phyloP scores from a whole-genome alignment of 2,329 filamentous ascomycete genomes.

The Parascedosporium putredinis region DNA sequence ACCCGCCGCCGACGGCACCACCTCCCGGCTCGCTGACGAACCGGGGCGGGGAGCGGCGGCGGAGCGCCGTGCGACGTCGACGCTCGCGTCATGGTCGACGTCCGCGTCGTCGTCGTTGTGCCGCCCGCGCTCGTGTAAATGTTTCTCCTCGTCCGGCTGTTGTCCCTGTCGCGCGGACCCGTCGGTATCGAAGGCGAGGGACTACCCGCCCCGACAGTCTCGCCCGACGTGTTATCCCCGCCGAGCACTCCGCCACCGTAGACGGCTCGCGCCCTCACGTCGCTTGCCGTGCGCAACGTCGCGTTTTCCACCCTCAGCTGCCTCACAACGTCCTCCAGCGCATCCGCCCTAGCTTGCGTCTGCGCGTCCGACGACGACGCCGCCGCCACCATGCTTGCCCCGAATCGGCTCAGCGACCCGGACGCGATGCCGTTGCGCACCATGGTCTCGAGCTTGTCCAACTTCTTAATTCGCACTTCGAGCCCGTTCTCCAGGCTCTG shows the following conservation, averaged over 20 bases:
- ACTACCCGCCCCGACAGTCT: conserved; percentile 31
- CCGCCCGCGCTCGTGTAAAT: conserved; percentile 5
- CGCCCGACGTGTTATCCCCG: conserved; percentile 21
- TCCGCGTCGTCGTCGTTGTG: conserved; percentile 16
- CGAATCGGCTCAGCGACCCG: conserved; percentile 22
- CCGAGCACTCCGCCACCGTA: conserved; percentile 17
- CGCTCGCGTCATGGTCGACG: conserved; percentile 22
- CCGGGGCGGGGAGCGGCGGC: too few relatives aligned
- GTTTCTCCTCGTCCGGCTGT: conserved; percentile 16
- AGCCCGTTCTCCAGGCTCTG: conserved; percentile 74
- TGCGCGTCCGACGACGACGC: conserved; percentile 23
- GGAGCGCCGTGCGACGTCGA: conserved; percentile 19
- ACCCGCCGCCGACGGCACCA: conserved; percentile 9
- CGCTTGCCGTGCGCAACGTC: conserved; percentile 56
- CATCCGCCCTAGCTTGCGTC: conserved; percentile 35
- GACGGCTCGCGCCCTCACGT: conserved; percentile 43
- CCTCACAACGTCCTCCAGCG: conserved; percentile 51
- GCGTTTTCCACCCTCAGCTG: conserved; percentile 55
- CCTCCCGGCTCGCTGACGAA: conserved; percentile 5
- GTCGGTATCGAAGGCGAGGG: conserved; percentile 44
- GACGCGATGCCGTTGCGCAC: conserved; percentile 54
- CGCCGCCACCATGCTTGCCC: too few relatives aligned
- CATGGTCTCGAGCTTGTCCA: conserved; percentile 76
- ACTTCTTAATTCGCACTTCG: conserved; percentile 68
- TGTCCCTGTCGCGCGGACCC: conserved; percentile 38